A percentile compares a stretch with the other conserved stretches of the same genome.
Conservation (phyloP, 2,329 filamentous ascomycete genomes). For the Epichloe bromicola region DNA sequence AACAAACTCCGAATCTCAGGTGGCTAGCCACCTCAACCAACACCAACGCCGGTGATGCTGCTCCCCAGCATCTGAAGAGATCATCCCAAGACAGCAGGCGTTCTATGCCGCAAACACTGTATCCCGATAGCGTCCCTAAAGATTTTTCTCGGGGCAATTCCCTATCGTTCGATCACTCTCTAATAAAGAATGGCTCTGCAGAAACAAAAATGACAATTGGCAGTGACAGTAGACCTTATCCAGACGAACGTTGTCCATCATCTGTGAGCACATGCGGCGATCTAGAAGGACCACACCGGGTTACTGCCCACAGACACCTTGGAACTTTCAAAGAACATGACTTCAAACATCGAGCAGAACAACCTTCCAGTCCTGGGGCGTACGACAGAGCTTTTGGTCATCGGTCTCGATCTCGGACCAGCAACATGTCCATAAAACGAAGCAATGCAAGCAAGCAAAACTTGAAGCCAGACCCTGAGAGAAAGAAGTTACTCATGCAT, state of each 20-base stretch:
- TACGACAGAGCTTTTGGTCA: neutral
- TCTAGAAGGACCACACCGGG: slow-evolving; percentile 16
- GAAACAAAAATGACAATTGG: neutral
- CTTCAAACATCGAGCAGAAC: neutral
- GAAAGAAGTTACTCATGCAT: slow-evolving; percentile 19
- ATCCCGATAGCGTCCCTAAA: neutral
- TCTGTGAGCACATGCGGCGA: slow-evolving; percentile 19
- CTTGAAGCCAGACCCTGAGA: slow-evolving; percentile 9
- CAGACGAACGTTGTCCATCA: slow-evolving; percentile 3
- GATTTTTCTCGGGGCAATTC: neutral
- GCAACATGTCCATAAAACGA: slow-evolving; percentile 22
- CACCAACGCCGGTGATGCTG: neutral
- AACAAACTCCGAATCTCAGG: neutral
- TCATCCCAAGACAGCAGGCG: neutral
- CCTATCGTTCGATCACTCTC: neutral
- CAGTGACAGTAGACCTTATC: neutral
- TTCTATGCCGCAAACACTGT: neutral
- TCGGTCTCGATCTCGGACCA: slow-evolving; percentile 17
- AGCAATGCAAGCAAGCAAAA: slow-evolving; percentile 8
- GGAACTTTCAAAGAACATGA: slow-evolving; percentile 1
- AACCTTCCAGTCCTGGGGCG: neutral
- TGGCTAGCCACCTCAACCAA: neutral
- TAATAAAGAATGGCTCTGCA: neutral
- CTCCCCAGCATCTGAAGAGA: neutral
- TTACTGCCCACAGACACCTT: slow-evolving; percentile 8